Evolutionary conservation across 306 rosid genomes (phyloP).

Genomic region (Lablab purpureus): DNA sequence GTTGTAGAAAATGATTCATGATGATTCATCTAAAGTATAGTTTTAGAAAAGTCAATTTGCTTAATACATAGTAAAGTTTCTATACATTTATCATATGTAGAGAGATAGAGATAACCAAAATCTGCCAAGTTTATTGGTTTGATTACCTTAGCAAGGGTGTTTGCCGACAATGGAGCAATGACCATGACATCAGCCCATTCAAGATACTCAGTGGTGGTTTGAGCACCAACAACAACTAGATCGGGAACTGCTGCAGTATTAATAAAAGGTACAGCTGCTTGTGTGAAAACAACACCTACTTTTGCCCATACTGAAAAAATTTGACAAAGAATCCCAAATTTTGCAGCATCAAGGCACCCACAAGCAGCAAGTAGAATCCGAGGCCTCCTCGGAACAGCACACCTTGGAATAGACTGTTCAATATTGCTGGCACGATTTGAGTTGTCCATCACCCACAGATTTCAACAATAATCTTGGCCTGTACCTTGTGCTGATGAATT

Average conservation of each 20-base stretch:
- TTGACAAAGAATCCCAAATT: slow-evolving; percentile 68
- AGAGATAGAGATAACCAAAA: slow-evolving; percentile 7
- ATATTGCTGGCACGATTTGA: slow-evolving; percentile 50
- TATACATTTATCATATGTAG: not conserved
- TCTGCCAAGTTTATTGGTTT: not conserved
- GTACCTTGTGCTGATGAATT: not conserved
- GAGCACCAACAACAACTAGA: not conserved
- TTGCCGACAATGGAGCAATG: slow-evolving; percentile 88
- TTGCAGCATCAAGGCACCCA: slow-evolving; percentile 75
- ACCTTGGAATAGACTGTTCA: slow-evolving; percentile 34
- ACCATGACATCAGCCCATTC: slow-evolving; percentile 92
- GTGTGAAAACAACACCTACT: slow-evolving; percentile 67
- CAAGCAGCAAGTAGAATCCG: slow-evolving; percentile 79
- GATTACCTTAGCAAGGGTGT: slow-evolving; percentile 91
- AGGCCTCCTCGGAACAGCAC: slow-evolving; percentile 60
- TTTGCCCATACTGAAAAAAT: slow-evolving; percentile 76
- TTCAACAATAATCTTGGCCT: slow-evolving; percentile 8
- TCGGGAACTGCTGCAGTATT: slow-evolving; percentile 52
- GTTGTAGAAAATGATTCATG: not conserved
- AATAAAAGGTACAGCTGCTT: slow-evolving; percentile 66
- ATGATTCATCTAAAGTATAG: not conserved
- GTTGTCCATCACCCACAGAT: slow-evolving; percentile 56
- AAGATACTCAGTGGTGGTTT: slow-evolving; percentile 52
- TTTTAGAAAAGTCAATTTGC: not conserved
- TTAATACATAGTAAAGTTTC: not conserved